These are phyloP conservation scores for Solanum habrochaites DNA, from an alignment of 257 asterid genomes.

Conservation along the genomic window DNA sequence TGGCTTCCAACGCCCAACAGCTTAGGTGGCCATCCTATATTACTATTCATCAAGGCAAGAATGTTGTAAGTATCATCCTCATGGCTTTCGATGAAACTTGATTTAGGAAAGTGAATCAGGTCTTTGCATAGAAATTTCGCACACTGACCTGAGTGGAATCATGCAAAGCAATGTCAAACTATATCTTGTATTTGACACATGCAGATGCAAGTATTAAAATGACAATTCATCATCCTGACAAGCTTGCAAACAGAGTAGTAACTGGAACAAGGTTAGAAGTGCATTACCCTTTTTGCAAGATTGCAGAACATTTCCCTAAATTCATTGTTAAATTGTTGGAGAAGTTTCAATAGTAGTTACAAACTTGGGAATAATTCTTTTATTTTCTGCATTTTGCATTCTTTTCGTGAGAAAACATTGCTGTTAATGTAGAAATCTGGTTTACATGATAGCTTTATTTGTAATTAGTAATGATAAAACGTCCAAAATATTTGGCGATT, in stretches of 20 bases:
- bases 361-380: background rate
- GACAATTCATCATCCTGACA: background rate
- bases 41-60: background rate
- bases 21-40: background rate
- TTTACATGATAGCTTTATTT: background rate
- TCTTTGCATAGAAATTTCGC: background rate
- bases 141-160: background rate
- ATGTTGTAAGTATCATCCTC: background rate
- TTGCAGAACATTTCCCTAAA: background rate
- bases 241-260: background rate
- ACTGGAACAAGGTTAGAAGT: background rate
- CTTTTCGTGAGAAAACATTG: background rate
- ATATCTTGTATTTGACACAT: background rate
- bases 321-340: background rate
- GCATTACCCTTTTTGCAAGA: background rate
- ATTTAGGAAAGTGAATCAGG: background rate
- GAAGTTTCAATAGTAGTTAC: background rate
- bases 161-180: too few relatives aligned
- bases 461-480: background rate
- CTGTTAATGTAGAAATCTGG: background rate
- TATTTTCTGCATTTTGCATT: background rate
- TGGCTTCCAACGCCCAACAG: conserved; percentile 3
- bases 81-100: background rate
- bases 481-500: background rate
- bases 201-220: background rate